Conservation (phyloP, 169 alveolate genomes). For the Plasmodium knowlesi region DNA sequence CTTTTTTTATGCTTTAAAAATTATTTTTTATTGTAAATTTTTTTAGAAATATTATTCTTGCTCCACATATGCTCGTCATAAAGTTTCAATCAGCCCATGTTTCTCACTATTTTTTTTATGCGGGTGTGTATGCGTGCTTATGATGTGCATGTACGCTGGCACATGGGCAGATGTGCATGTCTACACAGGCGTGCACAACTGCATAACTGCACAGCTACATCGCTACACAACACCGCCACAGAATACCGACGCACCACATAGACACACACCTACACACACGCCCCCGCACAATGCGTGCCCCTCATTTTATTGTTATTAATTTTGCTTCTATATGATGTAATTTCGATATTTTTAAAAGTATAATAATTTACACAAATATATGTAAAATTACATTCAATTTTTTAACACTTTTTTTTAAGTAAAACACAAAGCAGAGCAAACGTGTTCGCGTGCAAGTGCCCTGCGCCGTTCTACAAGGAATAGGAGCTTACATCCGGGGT, state of each 20-base stretch:
- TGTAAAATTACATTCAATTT: background rate
- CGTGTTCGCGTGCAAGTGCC: background rate
- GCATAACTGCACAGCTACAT: background rate
- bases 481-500: background rate
- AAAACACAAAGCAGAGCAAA: background rate
- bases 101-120: conserved; percentile 19
- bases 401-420: conserved; percentile 50
- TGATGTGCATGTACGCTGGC: background rate
- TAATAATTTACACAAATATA: conserved; percentile 23
- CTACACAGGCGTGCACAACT: background rate
- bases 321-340: conserved; percentile 52
- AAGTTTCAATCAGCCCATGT: background rate
- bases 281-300: background rate
- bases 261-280: background rate
- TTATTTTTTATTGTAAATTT: conserved; percentile 54
- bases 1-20: conserved; percentile 12
- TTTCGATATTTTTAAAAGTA: conserved; percentile 33
- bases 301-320: conserved; percentile 59
- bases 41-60: conserved; percentile 26
- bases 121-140: background rate
- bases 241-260: background rate
- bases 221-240: background rate
- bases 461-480: background rate
- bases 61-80: conserved; percentile 14
- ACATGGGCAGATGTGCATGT: background rate